phyloP scores from a whole-genome alignment of 306 rosid species.

The Cucumis hystrix region DNA sequence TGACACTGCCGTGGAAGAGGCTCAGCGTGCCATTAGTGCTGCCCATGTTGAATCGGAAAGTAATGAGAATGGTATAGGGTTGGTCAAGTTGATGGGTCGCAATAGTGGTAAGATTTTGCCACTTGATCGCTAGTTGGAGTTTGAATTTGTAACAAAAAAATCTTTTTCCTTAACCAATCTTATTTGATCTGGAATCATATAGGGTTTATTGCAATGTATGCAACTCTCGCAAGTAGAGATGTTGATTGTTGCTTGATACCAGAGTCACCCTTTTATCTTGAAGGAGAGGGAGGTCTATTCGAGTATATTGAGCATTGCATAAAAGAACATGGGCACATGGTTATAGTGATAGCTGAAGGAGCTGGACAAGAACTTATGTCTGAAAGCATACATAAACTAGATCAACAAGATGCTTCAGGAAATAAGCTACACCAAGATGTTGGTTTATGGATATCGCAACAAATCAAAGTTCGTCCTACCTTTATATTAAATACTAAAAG shows the following conservation, averaged over 20 bases:
- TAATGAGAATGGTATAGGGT: slow-evolving; percentile 50
- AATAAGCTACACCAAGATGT: slow-evolving; percentile 40
- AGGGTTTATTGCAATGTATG: slow-evolving; percentile 67
- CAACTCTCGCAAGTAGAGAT: slow-evolving; percentile 68
- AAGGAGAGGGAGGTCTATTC: slow-evolving; percentile 53
- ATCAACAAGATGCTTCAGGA: slow-evolving; percentile 37
- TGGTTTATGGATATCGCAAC: slow-evolving; percentile 59
- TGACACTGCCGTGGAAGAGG: slow-evolving; percentile 53
- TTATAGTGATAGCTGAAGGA: slow-evolving; percentile 72
- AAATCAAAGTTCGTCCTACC: slow-evolving; percentile 33
- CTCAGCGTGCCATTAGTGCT: slow-evolving; percentile 50
- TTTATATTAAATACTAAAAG: neutral
- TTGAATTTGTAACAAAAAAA: neutral
- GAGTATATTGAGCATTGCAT: slow-evolving; percentile 45
- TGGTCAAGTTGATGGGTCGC: slow-evolving; percentile 74
- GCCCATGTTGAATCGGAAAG: slow-evolving; percentile 71
- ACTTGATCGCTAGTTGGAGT: neutral
- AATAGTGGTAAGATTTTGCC: slow-evolving; percentile 38
- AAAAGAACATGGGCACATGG: slow-evolving; percentile 62
- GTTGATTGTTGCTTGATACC: slow-evolving; percentile 79
- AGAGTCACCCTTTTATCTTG: slow-evolving; percentile 59
- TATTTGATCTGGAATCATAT: neutral
- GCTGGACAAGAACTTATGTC: slow-evolving; percentile 51
- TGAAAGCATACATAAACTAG: slow-evolving; percentile 1
- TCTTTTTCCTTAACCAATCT: neutral